Percentiles rank a stretch among this genome's conserved stretches.
Evolutionary conservation across 768 basidiomycete genomes (phyloP).

Genomic region (Suillus subaureus): DNA sequence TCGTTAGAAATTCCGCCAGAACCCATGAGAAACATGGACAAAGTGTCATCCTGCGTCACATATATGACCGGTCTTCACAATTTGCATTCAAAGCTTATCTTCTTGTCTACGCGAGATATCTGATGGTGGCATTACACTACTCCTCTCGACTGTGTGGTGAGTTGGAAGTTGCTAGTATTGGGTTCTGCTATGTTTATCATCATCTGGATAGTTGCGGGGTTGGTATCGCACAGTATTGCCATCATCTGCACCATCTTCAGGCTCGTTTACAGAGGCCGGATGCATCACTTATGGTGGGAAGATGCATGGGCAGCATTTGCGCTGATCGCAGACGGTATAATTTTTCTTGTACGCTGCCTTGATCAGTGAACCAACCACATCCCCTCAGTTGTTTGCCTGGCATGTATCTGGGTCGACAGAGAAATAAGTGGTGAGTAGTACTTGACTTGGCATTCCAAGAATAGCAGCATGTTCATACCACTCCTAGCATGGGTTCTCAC

Average conservation of each 20-base stretch:
- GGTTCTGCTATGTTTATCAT: background rate
- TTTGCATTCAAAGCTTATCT: background rate
- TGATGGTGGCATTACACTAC: background rate
- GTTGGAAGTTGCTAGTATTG: background rate
- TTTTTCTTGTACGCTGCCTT: background rate
- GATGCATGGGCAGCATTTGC: slow-evolving; percentile 27
- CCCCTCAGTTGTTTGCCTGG: slow-evolving; percentile 12
- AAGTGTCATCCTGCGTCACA: background rate
- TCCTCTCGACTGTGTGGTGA: background rate
- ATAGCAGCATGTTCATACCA: background rate
- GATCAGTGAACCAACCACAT: background rate
- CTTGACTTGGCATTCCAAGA: background rate
- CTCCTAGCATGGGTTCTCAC: slow-evolving; percentile 17
- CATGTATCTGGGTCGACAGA: slow-evolving; percentile 10
- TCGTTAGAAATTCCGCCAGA: background rate
- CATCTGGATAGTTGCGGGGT: slow-evolving; percentile 17
- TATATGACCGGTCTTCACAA: background rate
- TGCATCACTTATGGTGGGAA: slow-evolving; percentile 31
- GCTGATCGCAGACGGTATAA: slow-evolving; percentile 17
- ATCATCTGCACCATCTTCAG: slow-evolving; percentile 28
- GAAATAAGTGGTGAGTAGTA: slow-evolving; percentile 12
- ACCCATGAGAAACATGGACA: too few species aligned
- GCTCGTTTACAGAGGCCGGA: slow-evolving; percentile 23
- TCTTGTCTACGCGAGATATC: background rate
- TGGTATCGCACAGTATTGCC: slow-evolving; percentile 21